These are phyloP conservation scores for Trichosporon ovoides DNA, from an alignment of 1,284 basidiomycete species.

Conservation along the genomic window DNA sequence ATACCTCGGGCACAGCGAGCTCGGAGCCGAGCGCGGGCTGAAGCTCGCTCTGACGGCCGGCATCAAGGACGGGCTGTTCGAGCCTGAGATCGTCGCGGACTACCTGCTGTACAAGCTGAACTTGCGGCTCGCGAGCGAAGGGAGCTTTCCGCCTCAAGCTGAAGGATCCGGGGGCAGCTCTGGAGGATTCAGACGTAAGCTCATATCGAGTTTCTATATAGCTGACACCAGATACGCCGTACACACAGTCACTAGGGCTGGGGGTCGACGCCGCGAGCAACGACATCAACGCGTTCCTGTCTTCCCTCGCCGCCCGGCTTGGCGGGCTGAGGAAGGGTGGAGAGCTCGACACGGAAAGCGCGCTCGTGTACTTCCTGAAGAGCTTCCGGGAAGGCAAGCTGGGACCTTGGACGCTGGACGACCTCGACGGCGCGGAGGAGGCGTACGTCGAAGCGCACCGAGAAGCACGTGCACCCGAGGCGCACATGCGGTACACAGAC, in stretches of 20 bases:
- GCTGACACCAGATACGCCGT: conserved; percentile 43
- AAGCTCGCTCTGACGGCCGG: conserved; percentile 95
- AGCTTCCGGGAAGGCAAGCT: conserved; percentile 73
- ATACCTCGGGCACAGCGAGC: conserved; percentile 77
- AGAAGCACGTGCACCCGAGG: neutral
- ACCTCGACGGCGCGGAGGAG: conserved; percentile 34
- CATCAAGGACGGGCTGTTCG: conserved; percentile 89
- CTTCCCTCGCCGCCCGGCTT: conserved; percentile 63
- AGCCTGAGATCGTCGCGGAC: conserved; percentile 72
- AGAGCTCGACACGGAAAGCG: conserved; percentile 61
- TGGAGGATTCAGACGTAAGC: no score
- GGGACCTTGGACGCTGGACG: conserved; percentile 53
- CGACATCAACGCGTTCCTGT: conserved; percentile 62
- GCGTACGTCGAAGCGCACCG: conserved; percentile 2
- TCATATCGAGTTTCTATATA: neutral
- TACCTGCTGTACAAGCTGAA: conserved; percentile 88
- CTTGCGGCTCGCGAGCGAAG: conserved; percentile 52
- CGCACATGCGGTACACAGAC: neutral
- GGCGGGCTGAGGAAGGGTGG: conserved; percentile 77
- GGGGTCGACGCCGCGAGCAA: conserved; percentile 41
- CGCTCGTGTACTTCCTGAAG: conserved; percentile 70
- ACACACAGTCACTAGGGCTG: conserved; percentile 51
- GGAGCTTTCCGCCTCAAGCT: conserved; percentile 6
- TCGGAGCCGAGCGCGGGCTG: conserved; percentile 81
- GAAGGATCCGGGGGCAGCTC: no score